Base-by-base conservation (phyloP, 345 rosid species). In the Viola odorata region DNA sequence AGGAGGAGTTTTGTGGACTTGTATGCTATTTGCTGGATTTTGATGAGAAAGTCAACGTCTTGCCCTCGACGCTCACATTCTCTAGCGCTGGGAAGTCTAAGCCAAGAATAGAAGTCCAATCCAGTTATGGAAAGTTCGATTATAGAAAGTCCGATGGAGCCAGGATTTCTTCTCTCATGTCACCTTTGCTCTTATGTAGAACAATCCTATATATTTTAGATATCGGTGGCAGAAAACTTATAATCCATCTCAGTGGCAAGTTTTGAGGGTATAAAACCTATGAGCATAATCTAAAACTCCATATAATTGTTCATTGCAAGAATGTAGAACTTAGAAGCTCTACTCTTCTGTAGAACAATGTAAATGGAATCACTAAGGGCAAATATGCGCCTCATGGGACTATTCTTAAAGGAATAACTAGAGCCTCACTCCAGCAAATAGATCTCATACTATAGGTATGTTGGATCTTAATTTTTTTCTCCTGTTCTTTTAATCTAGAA, bases 141-240 rank as follows among this genome's bases (percentile, higher is more conserved):
- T 23, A 23, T 0, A 23, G 32, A 23, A 23, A 23, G 32, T 23
- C 32, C 2, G 32, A 23, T 23, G 32, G 1, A 23, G 32, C 32
- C 2, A 2, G 1, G 32, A 23, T 23, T 23, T 23, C 32, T 23
- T 23, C 32, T 23, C 32, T 23, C 32, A 23, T 23, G 32, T 23
- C 32, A n/a, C n/a, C n/a, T n/a, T 2, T 0, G 32, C 32, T 23
- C 32, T 23, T 23, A 23, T 0, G 1, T 23, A 23, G 32, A 23
- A 23, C n/a, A n/a, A n/a, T n/a, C n/a, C n/a, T n/a, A n/a, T n/a
- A n/a, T 67, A 48, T 47, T 47, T 55, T 65, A 77, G 81, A 48
- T 68, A 64, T 40, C 45, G 14, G 45, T 69, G 57, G 64, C 61
- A 23, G 53, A 58, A 66, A 38, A 50, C 38, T 42, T 3, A 60